phyloP scores from a whole-genome alignment of 1,139 yeast genomes.

The Debaryomyces singareniensis region DNA sequence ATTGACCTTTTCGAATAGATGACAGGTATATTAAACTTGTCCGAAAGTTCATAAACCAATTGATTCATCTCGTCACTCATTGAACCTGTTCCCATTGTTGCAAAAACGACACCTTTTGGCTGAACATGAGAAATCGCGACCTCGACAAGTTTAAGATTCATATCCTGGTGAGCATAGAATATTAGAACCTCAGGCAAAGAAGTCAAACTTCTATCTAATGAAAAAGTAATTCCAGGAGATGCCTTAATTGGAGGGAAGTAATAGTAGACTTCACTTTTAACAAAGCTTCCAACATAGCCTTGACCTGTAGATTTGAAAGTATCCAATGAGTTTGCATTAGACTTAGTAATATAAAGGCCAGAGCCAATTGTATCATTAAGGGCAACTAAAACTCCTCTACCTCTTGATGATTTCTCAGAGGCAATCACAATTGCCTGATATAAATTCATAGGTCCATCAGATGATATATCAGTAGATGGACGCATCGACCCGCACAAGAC shows the following conservation, averaged over 20 bases:
- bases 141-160: conserved; percentile 42
- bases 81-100: conserved; percentile 71
- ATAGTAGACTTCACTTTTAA: conserved; percentile 58
- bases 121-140: conserved; percentile 37
- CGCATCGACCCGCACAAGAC: conserved; percentile 71
- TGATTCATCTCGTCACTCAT: conserved; percentile 47
- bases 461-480: conserved; percentile 62
- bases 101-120: conserved; percentile 52
- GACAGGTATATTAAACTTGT: conserved; percentile 36
- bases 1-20: conserved; percentile 61
- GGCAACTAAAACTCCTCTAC: conserved; percentile 59
- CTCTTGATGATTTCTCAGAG: conserved; percentile 40
- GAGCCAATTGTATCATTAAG: conserved; percentile 63
- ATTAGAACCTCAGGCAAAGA: conserved; percentile 43
- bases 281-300: conserved; percentile 66
- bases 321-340: conserved; percentile 63
- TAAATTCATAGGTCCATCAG: conserved; percentile 69
- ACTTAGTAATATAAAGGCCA: conserved; percentile 64
- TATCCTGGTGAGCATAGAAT: conserved; percentile 56
- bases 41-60: conserved; percentile 25
- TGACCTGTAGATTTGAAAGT: conserved; percentile 65
- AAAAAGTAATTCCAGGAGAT: conserved; percentile 41
- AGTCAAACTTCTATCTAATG: conserved; percentile 9
- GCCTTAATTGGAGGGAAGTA: conserved; percentile 62
- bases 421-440: conserved; percentile 68